phyloP scores from a whole-genome alignment of 192 early-diverging fungal species.

The Backusella tuberculispora region DNA sequence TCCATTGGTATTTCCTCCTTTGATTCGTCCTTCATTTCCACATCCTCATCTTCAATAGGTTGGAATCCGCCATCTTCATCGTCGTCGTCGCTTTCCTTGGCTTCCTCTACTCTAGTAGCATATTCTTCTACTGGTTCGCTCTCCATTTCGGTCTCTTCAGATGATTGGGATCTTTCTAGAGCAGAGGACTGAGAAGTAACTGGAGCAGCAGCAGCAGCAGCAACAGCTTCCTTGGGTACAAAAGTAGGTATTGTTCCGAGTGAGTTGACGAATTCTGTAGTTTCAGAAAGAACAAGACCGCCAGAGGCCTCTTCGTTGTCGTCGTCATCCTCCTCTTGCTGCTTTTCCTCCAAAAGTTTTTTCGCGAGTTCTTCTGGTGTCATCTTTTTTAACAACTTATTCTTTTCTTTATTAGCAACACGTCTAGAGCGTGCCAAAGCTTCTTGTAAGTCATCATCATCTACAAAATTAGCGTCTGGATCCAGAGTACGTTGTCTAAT shows the following conservation, averaged over 20 bases:
- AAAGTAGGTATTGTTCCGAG: constrained; percentile 40
- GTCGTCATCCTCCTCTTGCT: constrained; percentile 47
- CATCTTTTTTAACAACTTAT: constrained; percentile 41
- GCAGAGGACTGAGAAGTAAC: background rate
- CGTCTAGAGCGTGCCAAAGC: constrained; percentile 80
- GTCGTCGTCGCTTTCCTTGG: constrained; percentile 12
- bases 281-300: constrained; percentile 78
- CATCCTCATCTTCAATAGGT: background rate
- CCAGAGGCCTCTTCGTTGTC: constrained; percentile 26
- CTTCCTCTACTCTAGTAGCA: constrained; percentile 18
- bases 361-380: constrained; percentile 68
- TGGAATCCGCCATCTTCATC: constrained; percentile 19
- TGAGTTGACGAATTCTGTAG: constrained; percentile 85
- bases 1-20: constrained; percentile 34
- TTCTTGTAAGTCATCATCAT: constrained; percentile 92
- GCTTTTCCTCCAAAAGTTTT: constrained; percentile 28
- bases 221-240: background rate
- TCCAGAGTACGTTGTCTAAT: constrained; percentile 21
- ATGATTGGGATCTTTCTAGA: too few relatives aligned
- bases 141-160: constrained; percentile 11
- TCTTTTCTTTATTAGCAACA: constrained; percentile 58
- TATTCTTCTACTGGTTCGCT: constrained; percentile 32
- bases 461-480: constrained; percentile 79
- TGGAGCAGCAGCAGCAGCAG: background rate
- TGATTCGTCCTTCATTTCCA: background rate